Conservation (phyloP, 169 alveolate genomes). For the Plasmodium vivax region DNA sequence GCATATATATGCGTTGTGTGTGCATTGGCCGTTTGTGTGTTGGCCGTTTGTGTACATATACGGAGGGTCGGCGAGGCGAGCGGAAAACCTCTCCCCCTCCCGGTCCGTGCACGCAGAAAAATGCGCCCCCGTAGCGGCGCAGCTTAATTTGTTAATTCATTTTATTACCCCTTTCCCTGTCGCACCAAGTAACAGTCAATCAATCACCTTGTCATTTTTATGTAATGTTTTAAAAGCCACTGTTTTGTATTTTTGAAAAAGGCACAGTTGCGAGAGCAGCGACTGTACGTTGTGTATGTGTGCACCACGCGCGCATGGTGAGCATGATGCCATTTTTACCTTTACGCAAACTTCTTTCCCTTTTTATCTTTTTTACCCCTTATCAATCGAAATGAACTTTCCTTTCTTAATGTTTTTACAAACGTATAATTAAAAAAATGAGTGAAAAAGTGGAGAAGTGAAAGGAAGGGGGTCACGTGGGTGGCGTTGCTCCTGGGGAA, state of each 20-base stretch:
- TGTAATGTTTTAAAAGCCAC: not conserved
- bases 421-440: not conserved
- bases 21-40: too few species aligned
- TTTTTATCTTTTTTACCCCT: not conserved
- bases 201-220: not conserved
- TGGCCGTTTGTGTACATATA: not conserved
- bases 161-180: not conserved
- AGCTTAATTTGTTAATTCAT: not conserved
- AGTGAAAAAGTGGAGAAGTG: not conserved
- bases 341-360: not conserved
- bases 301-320: not conserved
- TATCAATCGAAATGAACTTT: conserved; percentile 1
- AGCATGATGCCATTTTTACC: not conserved
- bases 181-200: not conserved
- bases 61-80: not conserved
- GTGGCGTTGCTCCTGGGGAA: not conserved
- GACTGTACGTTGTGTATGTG: not conserved
- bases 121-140: not conserved
- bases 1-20: too few species aligned
- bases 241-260: conserved; percentile 2
- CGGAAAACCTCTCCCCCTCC: not conserved
- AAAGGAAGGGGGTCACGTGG: not conserved
- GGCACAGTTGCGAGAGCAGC: not conserved
- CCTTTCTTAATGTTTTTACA: not conserved
- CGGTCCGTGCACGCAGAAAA: not conserved